These are phyloP conservation scores for Blastocladiella britannica DNA, from an alignment of 192 early-diverging fungal genomes.

Conservation along the genomic window DNA sequence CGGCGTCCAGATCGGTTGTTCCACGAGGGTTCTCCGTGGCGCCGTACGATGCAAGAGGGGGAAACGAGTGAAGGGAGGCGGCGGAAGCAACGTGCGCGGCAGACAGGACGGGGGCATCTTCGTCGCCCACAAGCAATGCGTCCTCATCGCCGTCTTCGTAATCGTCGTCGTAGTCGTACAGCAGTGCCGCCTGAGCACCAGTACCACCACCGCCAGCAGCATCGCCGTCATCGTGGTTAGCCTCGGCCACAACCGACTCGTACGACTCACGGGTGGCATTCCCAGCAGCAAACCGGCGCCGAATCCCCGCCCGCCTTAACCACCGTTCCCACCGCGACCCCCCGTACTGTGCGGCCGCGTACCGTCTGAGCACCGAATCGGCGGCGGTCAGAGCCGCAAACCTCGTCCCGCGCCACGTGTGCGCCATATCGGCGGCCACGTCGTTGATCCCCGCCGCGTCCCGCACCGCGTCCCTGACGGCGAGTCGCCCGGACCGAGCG, in stretches of 20 bases:
- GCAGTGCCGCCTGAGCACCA: too few species aligned
- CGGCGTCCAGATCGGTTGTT: neutral
- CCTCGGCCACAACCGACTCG: neutral
- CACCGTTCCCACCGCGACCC: neutral
- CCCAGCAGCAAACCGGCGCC: neutral
- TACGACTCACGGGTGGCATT: neutral
- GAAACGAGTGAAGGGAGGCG: neutral
- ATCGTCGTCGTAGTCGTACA: neutral
- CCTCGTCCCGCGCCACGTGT: neutral
- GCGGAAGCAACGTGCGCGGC: too few species aligned
- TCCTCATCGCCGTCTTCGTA: neutral
- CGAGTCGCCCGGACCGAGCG: neutral
- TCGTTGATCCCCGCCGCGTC: neutral
- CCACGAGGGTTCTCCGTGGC: neutral
- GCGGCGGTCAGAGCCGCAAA: neutral
- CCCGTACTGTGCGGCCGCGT: neutral
- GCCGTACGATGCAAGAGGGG: neutral
- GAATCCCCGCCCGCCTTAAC: neutral
- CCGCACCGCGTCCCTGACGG: neutral
- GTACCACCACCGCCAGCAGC: too few species aligned
- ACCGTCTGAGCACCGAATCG: neutral
- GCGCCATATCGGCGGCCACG: neutral
- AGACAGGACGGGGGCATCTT: too few species aligned
- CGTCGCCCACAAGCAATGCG: too few species aligned
- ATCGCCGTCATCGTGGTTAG: neutral